phyloP scores from a whole-genome alignment of 257 asterid species.

The Capsicum baccatum region DNA sequence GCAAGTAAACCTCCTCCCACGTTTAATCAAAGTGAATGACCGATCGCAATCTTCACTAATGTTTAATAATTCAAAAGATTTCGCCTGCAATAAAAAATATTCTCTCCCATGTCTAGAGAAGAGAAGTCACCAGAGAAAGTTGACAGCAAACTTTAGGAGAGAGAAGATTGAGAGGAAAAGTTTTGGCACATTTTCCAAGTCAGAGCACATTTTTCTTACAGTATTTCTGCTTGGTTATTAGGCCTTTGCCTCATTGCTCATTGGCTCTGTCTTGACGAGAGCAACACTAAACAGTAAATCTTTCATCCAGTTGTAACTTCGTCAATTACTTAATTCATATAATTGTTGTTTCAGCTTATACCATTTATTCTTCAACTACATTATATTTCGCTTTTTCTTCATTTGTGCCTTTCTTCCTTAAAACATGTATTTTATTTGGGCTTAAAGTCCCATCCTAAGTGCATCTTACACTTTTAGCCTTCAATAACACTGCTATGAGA shows the following conservation, averaged over 20 bases:
- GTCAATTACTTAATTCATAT: conserved; percentile 5
- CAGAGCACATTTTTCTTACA: too few relatives aligned
- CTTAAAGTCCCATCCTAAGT: conserved; percentile 6
- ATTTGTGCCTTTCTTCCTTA: background rate
- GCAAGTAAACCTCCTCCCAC: too few relatives aligned
- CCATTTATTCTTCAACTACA: conserved; percentile 16
- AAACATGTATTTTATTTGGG: background rate
- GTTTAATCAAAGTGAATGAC: too few relatives aligned
- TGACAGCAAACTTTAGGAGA: too few relatives aligned
- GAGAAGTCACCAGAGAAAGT: too few relatives aligned
- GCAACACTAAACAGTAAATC: background rate
- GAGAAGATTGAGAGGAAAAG: too few relatives aligned
- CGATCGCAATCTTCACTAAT: too few relatives aligned
- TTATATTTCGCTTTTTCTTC: background rate
- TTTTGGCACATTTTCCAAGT: too few relatives aligned
- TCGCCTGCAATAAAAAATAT: too few relatives aligned
- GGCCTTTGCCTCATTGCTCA: background rate
- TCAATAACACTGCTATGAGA: background rate
- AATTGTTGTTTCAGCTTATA: conserved; percentile 5
- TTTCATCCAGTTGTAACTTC: conserved; percentile 13
- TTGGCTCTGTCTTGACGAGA: conserved; percentile 9
- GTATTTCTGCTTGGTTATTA: too few relatives aligned
- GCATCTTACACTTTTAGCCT: background rate
- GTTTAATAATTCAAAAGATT: too few relatives aligned
- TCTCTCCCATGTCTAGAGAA: too few relatives aligned